phyloP scores from a whole-genome alignment of 2,329 filamentous ascomycete species.

The Colletotrichum sidae region DNA sequence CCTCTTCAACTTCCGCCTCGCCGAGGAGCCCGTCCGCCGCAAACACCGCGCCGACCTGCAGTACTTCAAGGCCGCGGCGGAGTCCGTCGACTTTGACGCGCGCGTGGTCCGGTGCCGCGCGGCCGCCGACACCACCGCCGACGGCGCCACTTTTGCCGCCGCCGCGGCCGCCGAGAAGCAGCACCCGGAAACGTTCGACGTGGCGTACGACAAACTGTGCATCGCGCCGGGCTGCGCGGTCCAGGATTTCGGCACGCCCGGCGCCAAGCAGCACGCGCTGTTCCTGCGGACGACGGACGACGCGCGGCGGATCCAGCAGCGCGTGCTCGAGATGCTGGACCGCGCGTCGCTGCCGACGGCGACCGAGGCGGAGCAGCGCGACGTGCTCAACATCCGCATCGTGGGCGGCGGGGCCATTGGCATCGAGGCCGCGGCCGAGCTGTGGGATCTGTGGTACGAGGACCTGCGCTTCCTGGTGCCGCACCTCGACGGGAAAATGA shows the following conservation, averaged over 20 bases:
- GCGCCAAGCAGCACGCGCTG: constrained; percentile 93
- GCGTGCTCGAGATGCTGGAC: constrained; percentile 99
- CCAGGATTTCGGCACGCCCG: constrained; percentile 96
- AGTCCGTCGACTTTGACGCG: constrained; percentile 92
- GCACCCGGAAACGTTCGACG: constrained; percentile 76
- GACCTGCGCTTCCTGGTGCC: constrained; percentile 98
- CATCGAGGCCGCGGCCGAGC: constrained; percentile 97
- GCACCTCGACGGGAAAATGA: constrained; percentile 93
- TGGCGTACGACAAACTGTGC: constrained; percentile 97
- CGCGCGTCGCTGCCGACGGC: constrained; percentile 94
- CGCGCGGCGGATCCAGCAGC: constrained; percentile 95
- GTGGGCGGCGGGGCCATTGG: constrained; percentile 94
- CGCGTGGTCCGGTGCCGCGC: constrained; percentile 90
- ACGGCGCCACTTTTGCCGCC: too few relatives aligned
- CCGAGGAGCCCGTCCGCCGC: constrained; percentile 98
- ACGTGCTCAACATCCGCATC: constrained; percentile 93
- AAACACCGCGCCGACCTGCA: constrained; percentile 96
- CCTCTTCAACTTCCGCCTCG: constrained; percentile 97
- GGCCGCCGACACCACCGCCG: constrained; percentile 73
- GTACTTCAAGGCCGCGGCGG: constrained; percentile 98
- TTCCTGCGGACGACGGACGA: constrained; percentile 99
- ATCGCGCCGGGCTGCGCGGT: constrained; percentile 98
- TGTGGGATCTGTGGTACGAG: constrained; percentile 98
- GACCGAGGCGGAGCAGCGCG: constrained; percentile 92
- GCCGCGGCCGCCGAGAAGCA: constrained; percentile 74